phyloP scores from a whole-genome alignment of 2,329 filamentous ascomycete species.

The Cytospora paraplurivora region DNA sequence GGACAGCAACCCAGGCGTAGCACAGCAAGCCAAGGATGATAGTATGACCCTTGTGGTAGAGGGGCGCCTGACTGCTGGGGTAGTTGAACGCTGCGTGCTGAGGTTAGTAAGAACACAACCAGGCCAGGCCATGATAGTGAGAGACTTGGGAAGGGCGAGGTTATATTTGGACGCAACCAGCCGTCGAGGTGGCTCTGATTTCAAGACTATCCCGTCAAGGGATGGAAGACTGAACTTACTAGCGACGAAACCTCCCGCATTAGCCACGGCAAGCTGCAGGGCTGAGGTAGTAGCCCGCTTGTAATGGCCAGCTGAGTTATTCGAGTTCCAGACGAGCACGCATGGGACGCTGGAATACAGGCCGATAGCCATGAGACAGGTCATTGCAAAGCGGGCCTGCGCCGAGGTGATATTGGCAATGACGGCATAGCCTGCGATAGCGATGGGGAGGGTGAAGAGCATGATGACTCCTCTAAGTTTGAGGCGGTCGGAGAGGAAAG shows the following conservation, averaged over 20 bases:
- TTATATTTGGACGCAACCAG: no score
- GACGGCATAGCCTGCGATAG: constrained; percentile 66
- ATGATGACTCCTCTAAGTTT: constrained; percentile 62
- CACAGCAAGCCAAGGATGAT: constrained; percentile 62
- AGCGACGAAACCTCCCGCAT: constrained; percentile 67
- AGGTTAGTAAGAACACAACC: neutral
- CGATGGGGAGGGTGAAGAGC: constrained; percentile 63
- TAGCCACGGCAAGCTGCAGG: constrained; percentile 66
- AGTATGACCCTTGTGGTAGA: constrained; percentile 63
- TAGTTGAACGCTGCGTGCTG: constrained; percentile 57
- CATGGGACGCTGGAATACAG: constrained; percentile 65
- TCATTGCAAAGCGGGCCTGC: constrained; percentile 64
- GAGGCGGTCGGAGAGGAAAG: constrained; percentile 62
- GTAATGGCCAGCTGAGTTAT: constrained; percentile 70
- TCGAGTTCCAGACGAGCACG: constrained; percentile 66
- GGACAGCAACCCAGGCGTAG: constrained; percentile 63
- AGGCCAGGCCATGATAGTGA: neutral
- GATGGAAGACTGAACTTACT: constrained; percentile 41
- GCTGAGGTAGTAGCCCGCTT: constrained; percentile 69
- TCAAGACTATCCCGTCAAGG: no score
- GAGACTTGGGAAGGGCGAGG: no score
- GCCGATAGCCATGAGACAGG: constrained; percentile 67
- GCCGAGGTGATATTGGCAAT: constrained; percentile 58
- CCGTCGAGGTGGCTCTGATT: no score
- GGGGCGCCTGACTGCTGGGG: constrained; percentile 55